phyloP scores from a whole-genome alignment of 441 rosid species.

The Gossypium gossypioides region DNA sequence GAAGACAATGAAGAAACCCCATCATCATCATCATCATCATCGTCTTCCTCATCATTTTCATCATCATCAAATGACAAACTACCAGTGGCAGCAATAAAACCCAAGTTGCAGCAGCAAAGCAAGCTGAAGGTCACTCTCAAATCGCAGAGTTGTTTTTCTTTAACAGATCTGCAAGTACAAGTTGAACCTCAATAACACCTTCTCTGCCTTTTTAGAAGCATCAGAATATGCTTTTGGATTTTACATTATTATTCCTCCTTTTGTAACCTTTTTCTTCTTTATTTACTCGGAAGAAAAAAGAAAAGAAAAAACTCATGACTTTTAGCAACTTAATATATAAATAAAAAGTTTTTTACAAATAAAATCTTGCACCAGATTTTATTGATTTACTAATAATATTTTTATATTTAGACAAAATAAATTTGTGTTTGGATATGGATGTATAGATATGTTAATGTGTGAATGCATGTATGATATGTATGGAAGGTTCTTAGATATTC shows the following conservation, averaged over 20 bases:
- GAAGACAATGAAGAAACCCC: conserved; percentile 24
- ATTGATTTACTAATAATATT: neutral
- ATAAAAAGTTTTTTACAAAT: neutral
- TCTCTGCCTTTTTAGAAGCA: neutral
- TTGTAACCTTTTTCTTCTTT: neutral
- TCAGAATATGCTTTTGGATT: neutral
- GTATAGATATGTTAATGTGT: neutral
- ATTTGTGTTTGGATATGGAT: neutral
- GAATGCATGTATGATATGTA: neutral
- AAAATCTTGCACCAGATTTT: neutral
- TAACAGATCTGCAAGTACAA: conserved; percentile 31
- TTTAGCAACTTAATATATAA: neutral
- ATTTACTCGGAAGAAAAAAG: neutral
- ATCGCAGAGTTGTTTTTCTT: conserved; percentile 34
- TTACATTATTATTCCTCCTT: neutral
- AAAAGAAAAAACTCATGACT: neutral
- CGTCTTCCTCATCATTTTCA: neutral
- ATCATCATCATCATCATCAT: neutral
- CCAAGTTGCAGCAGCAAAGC: conserved; percentile 5
- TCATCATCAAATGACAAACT: neutral
- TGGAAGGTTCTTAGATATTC: neutral
- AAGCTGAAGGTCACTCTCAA: conserved; percentile 19
- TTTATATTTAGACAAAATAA: no score
- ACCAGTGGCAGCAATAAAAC: conserved; percentile 9
- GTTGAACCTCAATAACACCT: conserved; percentile 9